Evolutionary conservation across 2,329 filamentous ascomycete species (phyloP).

Genomic region (Xylariaceae sp.): DNA sequence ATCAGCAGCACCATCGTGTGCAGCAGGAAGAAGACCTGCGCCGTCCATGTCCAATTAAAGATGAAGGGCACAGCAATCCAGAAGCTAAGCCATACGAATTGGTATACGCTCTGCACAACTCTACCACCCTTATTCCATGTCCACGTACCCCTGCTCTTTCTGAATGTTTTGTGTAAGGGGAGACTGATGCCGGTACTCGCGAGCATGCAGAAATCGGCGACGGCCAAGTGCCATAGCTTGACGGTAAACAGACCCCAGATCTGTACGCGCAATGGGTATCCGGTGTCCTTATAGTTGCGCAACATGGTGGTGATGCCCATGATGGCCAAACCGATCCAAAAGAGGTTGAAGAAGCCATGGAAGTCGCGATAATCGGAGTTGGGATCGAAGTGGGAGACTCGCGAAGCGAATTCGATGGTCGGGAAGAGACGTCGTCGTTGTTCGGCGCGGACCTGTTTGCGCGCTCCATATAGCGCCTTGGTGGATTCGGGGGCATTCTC

Average conservation of each 20-base stretch:
- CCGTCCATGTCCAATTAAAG: slow-evolving; percentile 91
- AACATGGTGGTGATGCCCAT: slow-evolving; percentile 95
- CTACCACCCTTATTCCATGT: slow-evolving; percentile 77
- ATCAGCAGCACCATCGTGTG: slow-evolving; percentile 90
- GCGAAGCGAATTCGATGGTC: slow-evolving; percentile 82
- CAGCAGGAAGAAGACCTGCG: slow-evolving; percentile 88
- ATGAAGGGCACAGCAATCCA: slow-evolving; percentile 85
- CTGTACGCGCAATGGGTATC: slow-evolving; percentile 74
- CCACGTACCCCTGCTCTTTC: slow-evolving; percentile 49
- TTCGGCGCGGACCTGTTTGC: slow-evolving; percentile 76
- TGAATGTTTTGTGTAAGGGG: slow-evolving; percentile 65
- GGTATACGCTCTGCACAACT: slow-evolving; percentile 75
- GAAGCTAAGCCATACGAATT: slow-evolving; percentile 69
- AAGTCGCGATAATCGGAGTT: slow-evolving; percentile 90
- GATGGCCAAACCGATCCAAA: slow-evolving; percentile 95
- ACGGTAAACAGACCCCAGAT: slow-evolving; percentile 86
- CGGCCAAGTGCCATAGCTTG: slow-evolving; percentile 79
- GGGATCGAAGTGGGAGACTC: slow-evolving; percentile 93
- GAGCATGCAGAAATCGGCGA: slow-evolving; percentile 84
- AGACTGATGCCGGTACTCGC: slow-evolving; percentile 65
- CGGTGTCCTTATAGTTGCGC: slow-evolving; percentile 90
- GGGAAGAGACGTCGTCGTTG: slow-evolving; percentile 84
- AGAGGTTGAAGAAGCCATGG: slow-evolving; percentile 93
- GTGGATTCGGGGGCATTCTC: slow-evolving; percentile 89
- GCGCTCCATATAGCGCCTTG: slow-evolving; percentile 76